A percentile compares a stretch with the other conserved stretches of the same genome.
Conservation (phyloP, 1,139 yeast species). For the Kluyveromyces marxianus region DNA sequence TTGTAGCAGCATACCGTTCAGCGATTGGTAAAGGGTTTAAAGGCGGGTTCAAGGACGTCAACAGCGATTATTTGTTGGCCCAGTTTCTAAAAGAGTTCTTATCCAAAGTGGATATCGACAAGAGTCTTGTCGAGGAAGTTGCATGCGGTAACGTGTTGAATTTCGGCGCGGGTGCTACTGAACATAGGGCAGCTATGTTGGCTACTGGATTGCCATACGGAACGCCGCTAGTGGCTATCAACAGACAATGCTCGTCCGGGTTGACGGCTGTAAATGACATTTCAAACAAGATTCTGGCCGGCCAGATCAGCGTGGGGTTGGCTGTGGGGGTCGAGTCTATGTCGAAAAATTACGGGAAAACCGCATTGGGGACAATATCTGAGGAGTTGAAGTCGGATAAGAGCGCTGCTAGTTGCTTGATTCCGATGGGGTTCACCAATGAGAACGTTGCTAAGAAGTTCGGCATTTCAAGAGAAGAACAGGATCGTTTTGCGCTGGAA, state of each 20-base stretch:
- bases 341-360: conserved; percentile 78
- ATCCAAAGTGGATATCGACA: conserved; percentile 50
- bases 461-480: conserved; percentile 57
- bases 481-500: conserved; percentile 80
- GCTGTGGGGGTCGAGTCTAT: conserved; percentile 93
- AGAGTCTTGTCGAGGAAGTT: conserved; percentile 67
- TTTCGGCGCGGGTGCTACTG: conserved; percentile 87
- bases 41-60: conserved; percentile 71
- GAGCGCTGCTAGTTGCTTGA: conserved; percentile 56
- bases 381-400: conserved; percentile 37
- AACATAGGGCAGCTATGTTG: conserved; percentile 77
- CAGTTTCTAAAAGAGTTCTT: conserved; percentile 58
- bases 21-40: conserved; percentile 82
- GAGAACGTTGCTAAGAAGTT: conserved; percentile 67
- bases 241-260: conserved; percentile 94
- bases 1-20: conserved; percentile 82
- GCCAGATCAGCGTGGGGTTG: conserved; percentile 85
- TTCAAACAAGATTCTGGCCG: conserved; percentile 78
- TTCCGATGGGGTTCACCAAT: conserved; percentile 90
- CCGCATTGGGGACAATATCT: conserved; percentile 58
- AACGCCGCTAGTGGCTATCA: conserved; percentile 72
- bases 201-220: conserved; percentile 67
- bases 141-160: conserved; percentile 85
- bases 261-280: conserved; percentile 83
- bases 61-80: conserved; percentile 64